These are phyloP conservation scores for Platismatia glauca DNA, from an alignment of 495 filamentous ascomycete species.

Conservation along the genomic window DNA sequence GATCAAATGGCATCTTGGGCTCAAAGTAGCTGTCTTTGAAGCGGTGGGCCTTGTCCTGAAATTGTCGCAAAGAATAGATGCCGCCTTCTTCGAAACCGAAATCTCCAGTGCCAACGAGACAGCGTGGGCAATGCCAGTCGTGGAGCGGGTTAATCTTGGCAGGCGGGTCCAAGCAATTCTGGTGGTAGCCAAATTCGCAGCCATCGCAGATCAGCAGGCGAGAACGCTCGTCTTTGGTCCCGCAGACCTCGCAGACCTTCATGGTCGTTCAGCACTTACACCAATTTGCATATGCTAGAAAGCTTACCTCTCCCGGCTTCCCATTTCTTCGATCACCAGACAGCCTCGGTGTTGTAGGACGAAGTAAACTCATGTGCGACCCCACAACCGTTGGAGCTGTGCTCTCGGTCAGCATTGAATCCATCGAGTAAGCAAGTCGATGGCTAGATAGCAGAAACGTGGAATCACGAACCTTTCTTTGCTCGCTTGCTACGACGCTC, in stretches of 20 bases:
- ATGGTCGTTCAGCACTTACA: slow-evolving; percentile 20
- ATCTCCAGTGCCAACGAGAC: slow-evolving; percentile 90
- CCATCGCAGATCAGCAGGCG: slow-evolving; percentile 81
- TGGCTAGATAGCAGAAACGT: neutral
- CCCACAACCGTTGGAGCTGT: slow-evolving; percentile 86
- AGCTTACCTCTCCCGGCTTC: slow-evolving; percentile 65
- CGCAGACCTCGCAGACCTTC: slow-evolving; percentile 82
- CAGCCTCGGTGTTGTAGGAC: slow-evolving; percentile 65
- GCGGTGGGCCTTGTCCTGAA: slow-evolving; percentile 88
- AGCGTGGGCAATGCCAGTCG: slow-evolving; percentile 96
- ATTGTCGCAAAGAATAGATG: slow-evolving; percentile 89
- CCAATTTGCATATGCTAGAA: neutral
- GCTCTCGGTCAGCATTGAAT: slow-evolving; percentile 23
- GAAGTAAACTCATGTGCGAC: slow-evolving; percentile 91
- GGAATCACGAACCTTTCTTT: slow-evolving; percentile 66
- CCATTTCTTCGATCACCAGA: slow-evolving; percentile 56
- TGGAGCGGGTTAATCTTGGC: slow-evolving; percentile 68
- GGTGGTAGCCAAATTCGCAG: slow-evolving; percentile 86
- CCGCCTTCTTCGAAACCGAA: slow-evolving; percentile 98
- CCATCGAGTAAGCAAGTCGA: neutral
- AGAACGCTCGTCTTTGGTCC: slow-evolving; percentile 62
- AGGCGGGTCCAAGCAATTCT: slow-evolving; percentile 77
- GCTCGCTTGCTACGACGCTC: slow-evolving; percentile 86
- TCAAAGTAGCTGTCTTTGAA: slow-evolving; percentile 95
- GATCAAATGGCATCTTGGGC: slow-evolving; percentile 82